These are phyloP conservation scores for Eucalyptus polyanthemos DNA, from an alignment of 345 rosid genomes.

Conservation along the genomic window DNA sequence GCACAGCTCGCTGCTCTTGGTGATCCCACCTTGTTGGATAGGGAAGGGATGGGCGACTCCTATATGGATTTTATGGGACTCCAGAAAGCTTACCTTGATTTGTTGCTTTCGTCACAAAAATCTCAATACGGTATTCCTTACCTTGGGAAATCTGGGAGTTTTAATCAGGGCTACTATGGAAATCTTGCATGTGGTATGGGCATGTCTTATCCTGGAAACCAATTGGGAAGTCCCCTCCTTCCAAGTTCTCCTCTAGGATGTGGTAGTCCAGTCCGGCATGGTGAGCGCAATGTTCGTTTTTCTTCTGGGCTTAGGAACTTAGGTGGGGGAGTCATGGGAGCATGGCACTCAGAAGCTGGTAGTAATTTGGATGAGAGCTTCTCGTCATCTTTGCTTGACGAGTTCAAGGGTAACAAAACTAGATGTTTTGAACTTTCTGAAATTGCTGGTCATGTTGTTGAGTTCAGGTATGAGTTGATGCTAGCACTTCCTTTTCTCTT, in stretches of 20 bases:
- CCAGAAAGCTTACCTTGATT: constrained; percentile 43
- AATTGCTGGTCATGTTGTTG: constrained; percentile 63
- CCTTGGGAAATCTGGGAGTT: constrained; percentile 26
- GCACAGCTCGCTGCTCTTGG: constrained; percentile 37
- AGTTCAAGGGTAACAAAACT: constrained; percentile 59
- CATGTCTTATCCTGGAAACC: constrained; percentile 42
- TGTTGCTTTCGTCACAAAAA: constrained; percentile 32
- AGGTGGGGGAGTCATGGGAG: constrained; percentile 36
- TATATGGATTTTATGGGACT: constrained; percentile 38
- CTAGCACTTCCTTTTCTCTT: background rate
- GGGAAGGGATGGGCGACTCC: constrained; percentile 27
- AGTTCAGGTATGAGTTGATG: constrained; percentile 38
- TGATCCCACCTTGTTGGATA: constrained; percentile 23
- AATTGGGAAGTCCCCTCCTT: constrained; percentile 23
- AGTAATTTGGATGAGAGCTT: constrained; percentile 36
- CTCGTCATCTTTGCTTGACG: constrained; percentile 50
- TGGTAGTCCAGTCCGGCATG: constrained; percentile 36
- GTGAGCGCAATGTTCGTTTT: constrained; percentile 36
- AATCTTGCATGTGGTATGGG: constrained; percentile 38
- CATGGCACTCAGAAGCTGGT: constrained; percentile 44
- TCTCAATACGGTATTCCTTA: constrained; percentile 34
- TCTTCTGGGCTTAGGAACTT: constrained; percentile 37
- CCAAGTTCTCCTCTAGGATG: constrained; percentile 36
- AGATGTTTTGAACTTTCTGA: constrained; percentile 64
- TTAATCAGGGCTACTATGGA: constrained; percentile 31